phyloP scores from a whole-genome alignment of 2,329 filamentous ascomycete genomes.

The Chrysosphaeria jannelii region DNA sequence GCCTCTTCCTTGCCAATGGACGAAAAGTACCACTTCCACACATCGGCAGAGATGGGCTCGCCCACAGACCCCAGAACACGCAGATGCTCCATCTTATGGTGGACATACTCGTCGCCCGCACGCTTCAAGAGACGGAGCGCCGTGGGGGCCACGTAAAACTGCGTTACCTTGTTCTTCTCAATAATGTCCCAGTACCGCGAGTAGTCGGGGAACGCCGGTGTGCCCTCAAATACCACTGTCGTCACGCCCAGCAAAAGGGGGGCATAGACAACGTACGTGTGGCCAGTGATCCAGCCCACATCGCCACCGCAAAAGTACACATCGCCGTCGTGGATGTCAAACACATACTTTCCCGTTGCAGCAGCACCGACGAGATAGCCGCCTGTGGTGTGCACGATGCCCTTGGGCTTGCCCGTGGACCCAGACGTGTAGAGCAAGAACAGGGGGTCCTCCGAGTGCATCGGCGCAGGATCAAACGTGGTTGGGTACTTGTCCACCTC shows the following conservation, averaged over 20 bases:
- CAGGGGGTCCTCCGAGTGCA: slow-evolving; percentile 83
- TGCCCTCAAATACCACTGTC: slow-evolving; percentile 93
- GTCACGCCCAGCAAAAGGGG: slow-evolving; percentile 76
- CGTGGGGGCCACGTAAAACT: slow-evolving; percentile 95
- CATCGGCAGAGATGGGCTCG: slow-evolving; percentile 88
- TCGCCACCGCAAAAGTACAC: slow-evolving; percentile 94
- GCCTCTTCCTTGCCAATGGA: slow-evolving; percentile 77
- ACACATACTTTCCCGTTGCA: slow-evolving; percentile 89
- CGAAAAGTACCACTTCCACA: slow-evolving; percentile 99
- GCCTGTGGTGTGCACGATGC: slow-evolving; percentile 88
- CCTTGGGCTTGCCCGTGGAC: slow-evolving; percentile 95
- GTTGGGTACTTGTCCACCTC: slow-evolving; percentile 89
- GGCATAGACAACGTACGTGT: slow-evolving; percentile 94
- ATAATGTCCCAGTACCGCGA: slow-evolving; percentile 98
- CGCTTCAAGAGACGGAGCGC: slow-evolving; percentile 82
- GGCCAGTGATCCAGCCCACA: slow-evolving; percentile 95
- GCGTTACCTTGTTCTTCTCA: slow-evolving; percentile 76
- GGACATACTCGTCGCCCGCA: slow-evolving; percentile 76
- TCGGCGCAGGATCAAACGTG: slow-evolving; percentile 66
- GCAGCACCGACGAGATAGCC: slow-evolving; percentile 89
- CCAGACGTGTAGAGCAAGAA: slow-evolving; percentile 97
- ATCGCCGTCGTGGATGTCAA: slow-evolving; percentile 86
- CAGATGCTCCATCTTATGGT: slow-evolving; percentile 64
- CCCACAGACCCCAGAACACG: slow-evolving; percentile 82
- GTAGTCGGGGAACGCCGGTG: slow-evolving; percentile 89